Percentiles rank a stretch among this genome's conserved stretches.
Evolutionary conservation across 2,329 filamentous ascomycete species (phyloP).

Genomic region (Fusarium udum): DNA sequence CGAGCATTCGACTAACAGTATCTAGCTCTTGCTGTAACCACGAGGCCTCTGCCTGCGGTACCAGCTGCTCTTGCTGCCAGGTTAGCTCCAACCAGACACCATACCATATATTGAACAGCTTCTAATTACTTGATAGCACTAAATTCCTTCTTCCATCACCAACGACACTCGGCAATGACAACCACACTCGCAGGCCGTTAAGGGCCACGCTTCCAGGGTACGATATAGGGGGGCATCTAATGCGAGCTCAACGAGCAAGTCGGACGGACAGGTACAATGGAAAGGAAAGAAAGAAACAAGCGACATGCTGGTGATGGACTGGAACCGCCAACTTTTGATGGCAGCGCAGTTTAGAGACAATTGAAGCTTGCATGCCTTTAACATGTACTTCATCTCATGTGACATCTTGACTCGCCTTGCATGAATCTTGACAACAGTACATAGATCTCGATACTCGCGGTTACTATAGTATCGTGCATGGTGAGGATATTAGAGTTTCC

Average conservation of each 20-base stretch:
- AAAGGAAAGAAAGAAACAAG: slow-evolving; percentile 22
- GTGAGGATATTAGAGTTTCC: slow-evolving; percentile 2
- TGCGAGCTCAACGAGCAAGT: slow-evolving; percentile 16
- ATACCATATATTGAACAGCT: not conserved
- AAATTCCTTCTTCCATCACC: slow-evolving; percentile 35
- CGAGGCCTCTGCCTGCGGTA: slow-evolving; percentile 30
- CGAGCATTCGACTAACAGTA: not conserved
- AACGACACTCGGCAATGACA: slow-evolving; percentile 21
- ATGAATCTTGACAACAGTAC: not conserved
- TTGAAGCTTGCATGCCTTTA: slow-evolving; percentile 41
- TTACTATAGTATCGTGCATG: not conserved
- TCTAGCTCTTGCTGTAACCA: slow-evolving; percentile 40
- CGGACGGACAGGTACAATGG: slow-evolving; percentile 8
- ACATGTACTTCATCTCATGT: slow-evolving; percentile 1
- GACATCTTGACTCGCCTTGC: not conserved
- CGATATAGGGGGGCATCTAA: slow-evolving; percentile 6
- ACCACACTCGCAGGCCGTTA: slow-evolving; percentile 3
- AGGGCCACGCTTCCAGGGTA: slow-evolving; percentile 23
- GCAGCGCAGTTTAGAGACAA: slow-evolving; percentile 39
- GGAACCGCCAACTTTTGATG: slow-evolving; percentile 29
- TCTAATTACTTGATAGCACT: slow-evolving; percentile 38
- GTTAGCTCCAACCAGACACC: slow-evolving; percentile 4
- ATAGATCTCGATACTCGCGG: not conserved
- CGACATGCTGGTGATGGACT: slow-evolving; percentile 38
- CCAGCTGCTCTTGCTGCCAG: slow-evolving; percentile 42